Base-by-base conservation (phyloP, 2,329 filamentous ascomycete species). In the Aspergillus sp. region DNA sequence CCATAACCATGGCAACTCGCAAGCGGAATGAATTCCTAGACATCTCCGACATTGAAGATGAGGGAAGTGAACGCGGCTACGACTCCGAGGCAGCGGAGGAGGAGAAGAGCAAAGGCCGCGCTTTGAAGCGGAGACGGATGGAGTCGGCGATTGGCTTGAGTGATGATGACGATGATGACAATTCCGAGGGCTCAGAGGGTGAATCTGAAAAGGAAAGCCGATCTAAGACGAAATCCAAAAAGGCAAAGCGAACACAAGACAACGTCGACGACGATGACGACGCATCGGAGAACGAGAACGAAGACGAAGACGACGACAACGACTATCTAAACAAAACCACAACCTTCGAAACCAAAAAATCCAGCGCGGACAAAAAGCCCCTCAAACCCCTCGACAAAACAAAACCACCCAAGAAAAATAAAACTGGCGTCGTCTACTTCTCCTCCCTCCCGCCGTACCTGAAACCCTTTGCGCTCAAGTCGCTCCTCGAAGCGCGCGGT, bases 381-480 rank as follows among this genome's bases (percentile, higher is more conserved):
- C 38, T 43, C 11, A 46, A 51, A 47, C 39, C 46, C 7, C 31
- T 49, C 19, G 44, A 40, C 19, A 48, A 51, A 38, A 42, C 38
- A 34, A 58, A 64, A 42, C 36, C 49, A 1, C 43, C 51, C 34
- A 57, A 53, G 42, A 58, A 58, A 32, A 48, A 67, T 34, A 70
- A 70, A 49, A 61, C 64, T 0, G 70, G 70, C 30, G 69, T 73
- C 4, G 54, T 73, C 34, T 73, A 72, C 45, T 56, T 73, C 27
- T 70, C 68, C 27, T 71, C 70, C 2, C 53, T 73, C 2, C 71
- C 71, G 4, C 71, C 71, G 27, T 72, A 73, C 43, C 61, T 73
- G n/a, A 71, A 71, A 48, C 70, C 70, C n/a, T 68, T 61, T 37
- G 67, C 69, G 0, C 54, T 73, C n/a, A 71, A 71, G 44, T 62